Evolutionary conservation across 2,329 filamentous ascomycete genomes (phyloP).

Genomic region (Fusarium illudens): DNA sequence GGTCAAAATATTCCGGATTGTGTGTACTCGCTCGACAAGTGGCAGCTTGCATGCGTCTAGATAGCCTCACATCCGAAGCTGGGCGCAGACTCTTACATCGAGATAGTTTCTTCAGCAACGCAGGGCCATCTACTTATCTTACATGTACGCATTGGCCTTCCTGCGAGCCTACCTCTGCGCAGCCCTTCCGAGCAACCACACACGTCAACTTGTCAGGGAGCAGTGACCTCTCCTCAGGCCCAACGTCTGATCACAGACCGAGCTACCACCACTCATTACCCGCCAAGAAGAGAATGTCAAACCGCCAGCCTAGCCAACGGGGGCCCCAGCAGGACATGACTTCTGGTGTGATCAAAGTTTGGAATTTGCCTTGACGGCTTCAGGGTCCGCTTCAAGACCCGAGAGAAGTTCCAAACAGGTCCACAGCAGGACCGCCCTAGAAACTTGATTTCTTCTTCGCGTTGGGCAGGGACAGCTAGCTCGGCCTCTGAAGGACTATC

Average conservation of each 20-base stretch:
- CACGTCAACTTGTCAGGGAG: slow-evolving; percentile 2
- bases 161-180: slow-evolving; percentile 8
- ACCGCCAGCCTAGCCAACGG: background rate
- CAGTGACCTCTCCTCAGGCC: slow-evolving; percentile 3
- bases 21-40: slow-evolving; percentile 1
- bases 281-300: background rate
- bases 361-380: background rate
- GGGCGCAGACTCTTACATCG: background rate
- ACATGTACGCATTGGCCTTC: slow-evolving; percentile 18
- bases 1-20: slow-evolving; percentile 1
- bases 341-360: slow-evolving; percentile 3
- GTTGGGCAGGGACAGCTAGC: slow-evolving; percentile 34
- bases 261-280: background rate
- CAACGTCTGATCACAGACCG: background rate
- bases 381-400: slow-evolving; percentile 2
- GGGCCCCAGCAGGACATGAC: background rate
- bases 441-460: slow-evolving; percentile 34
- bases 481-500: slow-evolving; percentile 26
- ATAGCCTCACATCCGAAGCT: slow-evolving; percentile 24
- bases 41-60: slow-evolving; percentile 7
- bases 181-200: background rate
- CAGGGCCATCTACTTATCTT: slow-evolving; percentile 1
- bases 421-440: slow-evolving; percentile 21
- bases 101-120: background rate
- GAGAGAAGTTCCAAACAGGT: slow-evolving; percentile 12